These are phyloP conservation scores for Penicillium occitanis DNA, from an alignment of 2,329 filamentous ascomycete species.

Conservation along the genomic window DNA sequence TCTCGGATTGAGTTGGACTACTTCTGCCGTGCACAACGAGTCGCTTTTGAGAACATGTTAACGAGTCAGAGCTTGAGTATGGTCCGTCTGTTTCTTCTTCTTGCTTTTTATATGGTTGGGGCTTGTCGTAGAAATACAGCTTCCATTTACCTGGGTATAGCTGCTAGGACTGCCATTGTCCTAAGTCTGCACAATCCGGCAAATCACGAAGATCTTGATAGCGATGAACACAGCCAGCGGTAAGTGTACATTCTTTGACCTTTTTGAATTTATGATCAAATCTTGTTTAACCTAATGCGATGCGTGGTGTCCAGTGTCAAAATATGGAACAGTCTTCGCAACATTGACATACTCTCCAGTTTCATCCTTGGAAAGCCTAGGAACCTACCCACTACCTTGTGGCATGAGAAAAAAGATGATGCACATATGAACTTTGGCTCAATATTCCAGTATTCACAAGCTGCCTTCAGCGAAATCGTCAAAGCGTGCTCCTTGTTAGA, in stretches of 20 bases:
- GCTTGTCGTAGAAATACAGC: neutral
- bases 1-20: neutral
- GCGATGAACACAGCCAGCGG: neutral
- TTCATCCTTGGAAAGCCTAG: neutral
- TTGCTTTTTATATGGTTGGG: neutral
- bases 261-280: neutral
- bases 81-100: neutral
- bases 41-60: neutral
- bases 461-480: neutral
- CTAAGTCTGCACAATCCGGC: neutral
- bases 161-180: neutral
- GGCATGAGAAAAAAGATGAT: neutral
- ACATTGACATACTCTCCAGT: neutral
- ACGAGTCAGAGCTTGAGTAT: neutral
- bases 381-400: neutral
- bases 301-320: neutral
- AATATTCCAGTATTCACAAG: neutral
- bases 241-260: neutral
- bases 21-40: neutral
- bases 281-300: neutral
- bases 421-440: neutral
- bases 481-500: neutral
- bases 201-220: neutral
- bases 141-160: neutral
- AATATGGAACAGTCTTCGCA: neutral